A percentile compares a stretch with the other conserved stretches of the same genome.
Evolutionary conservation across 2,329 filamentous ascomycete genomes (phyloP).

Genomic region (Ilyonectria robusta): DNA sequence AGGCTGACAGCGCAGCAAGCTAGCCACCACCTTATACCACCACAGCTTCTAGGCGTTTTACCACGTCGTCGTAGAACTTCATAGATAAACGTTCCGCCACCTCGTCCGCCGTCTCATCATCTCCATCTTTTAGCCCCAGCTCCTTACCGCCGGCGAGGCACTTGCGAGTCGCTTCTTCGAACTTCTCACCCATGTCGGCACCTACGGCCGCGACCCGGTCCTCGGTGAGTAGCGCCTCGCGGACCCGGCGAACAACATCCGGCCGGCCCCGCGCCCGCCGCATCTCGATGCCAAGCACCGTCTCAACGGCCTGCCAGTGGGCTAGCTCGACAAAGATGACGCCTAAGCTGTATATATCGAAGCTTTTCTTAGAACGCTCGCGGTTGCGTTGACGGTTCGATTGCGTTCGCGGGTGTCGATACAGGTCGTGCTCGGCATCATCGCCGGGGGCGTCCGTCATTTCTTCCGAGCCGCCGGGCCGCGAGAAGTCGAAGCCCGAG

Average conservation of each 20-base stretch:
- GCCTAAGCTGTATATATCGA: constrained; percentile 68
- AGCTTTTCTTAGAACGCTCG: constrained; percentile 61
- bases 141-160: constrained; percentile 56
- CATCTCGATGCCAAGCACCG: constrained; percentile 57
- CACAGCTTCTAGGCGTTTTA: constrained; percentile 58
- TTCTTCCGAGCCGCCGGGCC: constrained; percentile 64
- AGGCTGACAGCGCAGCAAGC: not conserved
- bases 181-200: constrained; percentile 57
- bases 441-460: constrained; percentile 64
- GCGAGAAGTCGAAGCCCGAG: constrained; percentile 69
- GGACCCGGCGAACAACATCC: constrained; percentile 55
- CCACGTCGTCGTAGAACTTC: constrained; percentile 60
- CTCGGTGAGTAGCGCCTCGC: constrained; percentile 50
- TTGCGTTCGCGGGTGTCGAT: constrained; percentile 63
- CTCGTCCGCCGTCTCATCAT: constrained; percentile 58
- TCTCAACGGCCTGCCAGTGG: constrained; percentile 64
- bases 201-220: constrained; percentile 53
- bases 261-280: constrained; percentile 52
- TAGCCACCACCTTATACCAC: constrained; percentile 46
- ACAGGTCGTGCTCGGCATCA: constrained; percentile 62
- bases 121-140: constrained; percentile 53
- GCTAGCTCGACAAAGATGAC: constrained; percentile 68
- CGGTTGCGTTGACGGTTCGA: constrained; percentile 50
- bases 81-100: constrained; percentile 58
- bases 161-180: constrained; percentile 54